These are phyloP conservation scores for Austroboletus sp. DNA, from an alignment of 1,284 basidiomycete species.

Conservation along the genomic window DNA sequence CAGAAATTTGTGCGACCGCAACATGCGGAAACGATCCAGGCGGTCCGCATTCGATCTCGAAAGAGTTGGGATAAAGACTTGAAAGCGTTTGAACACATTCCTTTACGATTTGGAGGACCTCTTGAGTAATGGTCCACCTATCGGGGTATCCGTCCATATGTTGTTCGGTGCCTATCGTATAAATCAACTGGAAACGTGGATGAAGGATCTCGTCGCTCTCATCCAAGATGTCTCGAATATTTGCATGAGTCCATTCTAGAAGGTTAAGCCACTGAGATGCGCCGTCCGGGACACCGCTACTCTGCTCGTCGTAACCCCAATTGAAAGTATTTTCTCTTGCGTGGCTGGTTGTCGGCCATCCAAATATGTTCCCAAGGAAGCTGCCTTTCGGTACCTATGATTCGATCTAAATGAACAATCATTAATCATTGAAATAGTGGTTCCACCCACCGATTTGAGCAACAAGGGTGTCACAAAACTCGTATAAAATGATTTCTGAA, in stretches of 20 bases:
- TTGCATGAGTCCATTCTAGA: constrained; percentile 33
- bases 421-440: neutral
- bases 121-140: constrained; percentile 41
- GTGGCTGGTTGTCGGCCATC: neutral
- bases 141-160: constrained; percentile 39
- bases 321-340: neutral
- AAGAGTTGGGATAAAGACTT: constrained; percentile 16
- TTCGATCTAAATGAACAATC: neutral
- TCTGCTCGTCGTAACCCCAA: neutral
- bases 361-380: neutral
- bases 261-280: constrained; percentile 12
- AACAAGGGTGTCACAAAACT: neutral
- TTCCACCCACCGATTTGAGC: neutral
- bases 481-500: neutral
- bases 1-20: constrained; percentile 22
- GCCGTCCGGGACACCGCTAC: neutral
- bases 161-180: constrained; percentile 38
- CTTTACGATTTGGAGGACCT: constrained; percentile 31
- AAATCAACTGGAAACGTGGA: constrained; percentile 43
- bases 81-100: constrained; percentile 7
- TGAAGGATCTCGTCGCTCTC: constrained; percentile 48
- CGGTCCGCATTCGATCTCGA: constrained; percentile 1
- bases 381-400: neutral
- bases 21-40: constrained; percentile 27
- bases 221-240: constrained; percentile 42